A percentile compares a stretch with the other conserved stretches of the same genome.
These are phyloP conservation scores for Carnegiea gigantea DNA, from an alignment of 179 eudicot genomes.

Conservation along the genomic window DNA sequence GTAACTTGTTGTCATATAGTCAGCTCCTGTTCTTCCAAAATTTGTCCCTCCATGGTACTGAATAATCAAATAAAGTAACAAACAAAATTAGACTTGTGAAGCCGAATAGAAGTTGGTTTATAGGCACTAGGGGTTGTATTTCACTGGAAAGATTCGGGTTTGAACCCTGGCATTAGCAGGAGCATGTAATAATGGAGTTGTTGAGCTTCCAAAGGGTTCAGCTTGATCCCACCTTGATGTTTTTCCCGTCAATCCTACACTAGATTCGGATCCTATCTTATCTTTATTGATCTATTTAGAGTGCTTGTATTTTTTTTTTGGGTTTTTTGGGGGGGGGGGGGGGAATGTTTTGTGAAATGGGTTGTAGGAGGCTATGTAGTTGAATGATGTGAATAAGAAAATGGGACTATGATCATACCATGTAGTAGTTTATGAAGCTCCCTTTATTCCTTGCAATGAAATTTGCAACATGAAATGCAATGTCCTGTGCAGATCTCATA, in stretches of 20 bases:
- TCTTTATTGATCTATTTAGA: too few relatives aligned
- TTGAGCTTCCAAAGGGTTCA: not conserved
- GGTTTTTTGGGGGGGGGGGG: too few relatives aligned
- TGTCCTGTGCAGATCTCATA: conserved; percentile 52
- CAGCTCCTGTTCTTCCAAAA: conserved; percentile 53
- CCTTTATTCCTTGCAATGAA: conserved; percentile 58
- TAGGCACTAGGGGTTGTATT: not conserved
- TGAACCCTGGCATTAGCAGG: not conserved
- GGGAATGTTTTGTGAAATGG: too few relatives aligned
- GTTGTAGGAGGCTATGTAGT: too few relatives aligned
- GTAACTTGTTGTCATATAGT: conserved; percentile 53
- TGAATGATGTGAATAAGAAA: not conserved
- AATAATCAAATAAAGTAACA: not conserved
- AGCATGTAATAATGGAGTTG: not conserved
- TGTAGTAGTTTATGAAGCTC: conserved; percentile 67
- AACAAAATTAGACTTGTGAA: not conserved
- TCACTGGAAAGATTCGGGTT: not conserved
- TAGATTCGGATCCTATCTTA: too few relatives aligned
- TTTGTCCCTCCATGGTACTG: conserved; percentile 89
- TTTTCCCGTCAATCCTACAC: too few relatives aligned
- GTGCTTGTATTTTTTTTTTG: too few relatives aligned
- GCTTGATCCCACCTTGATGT: too few relatives aligned
- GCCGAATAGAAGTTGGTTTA: not conserved
- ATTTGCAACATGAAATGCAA: conserved; percentile 50
- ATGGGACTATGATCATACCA: conserved; percentile 36